Conservation (phyloP, 2,329 filamentous ascomycete species). For the Lojkania enalia region DNA sequence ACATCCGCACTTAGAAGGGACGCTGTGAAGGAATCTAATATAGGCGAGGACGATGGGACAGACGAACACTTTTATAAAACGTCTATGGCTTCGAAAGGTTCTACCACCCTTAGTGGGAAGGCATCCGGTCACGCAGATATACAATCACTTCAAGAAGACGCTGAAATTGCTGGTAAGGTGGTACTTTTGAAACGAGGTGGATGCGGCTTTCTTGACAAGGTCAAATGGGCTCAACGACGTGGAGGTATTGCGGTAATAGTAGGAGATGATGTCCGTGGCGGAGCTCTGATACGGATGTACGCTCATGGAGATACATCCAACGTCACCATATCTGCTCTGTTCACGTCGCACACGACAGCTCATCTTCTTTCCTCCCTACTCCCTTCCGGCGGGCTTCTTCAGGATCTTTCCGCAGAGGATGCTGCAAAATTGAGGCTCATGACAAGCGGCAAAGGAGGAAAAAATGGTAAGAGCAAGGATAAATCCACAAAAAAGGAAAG, state of each 20-base stretch:
- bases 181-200: constrained; percentile 89
- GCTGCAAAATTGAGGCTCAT: constrained; percentile 38
- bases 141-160: constrained; percentile 85
- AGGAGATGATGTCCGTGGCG: constrained; percentile 87
- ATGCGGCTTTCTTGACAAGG: constrained; percentile 95
- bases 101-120: constrained; percentile 34
- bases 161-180: constrained; percentile 91
- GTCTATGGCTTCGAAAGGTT: constrained; percentile 47
- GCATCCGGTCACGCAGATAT: constrained; percentile 73
- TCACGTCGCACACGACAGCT: constrained; percentile 92
- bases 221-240: constrained; percentile 92
- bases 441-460: constrained; percentile 22
- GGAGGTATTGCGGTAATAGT: constrained; percentile 90
- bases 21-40: neutral
- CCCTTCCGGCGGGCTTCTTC: constrained; percentile 65
- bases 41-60: constrained; percentile 65
- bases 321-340: constrained; percentile 89
- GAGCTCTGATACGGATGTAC: constrained; percentile 94
- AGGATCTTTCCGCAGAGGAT: constrained; percentile 63
- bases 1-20: neutral
- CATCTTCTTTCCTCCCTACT: constrained; percentile 88
- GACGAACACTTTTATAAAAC: constrained; percentile 74
- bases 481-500: constrained; percentile 15
- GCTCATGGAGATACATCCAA: constrained; percentile 96
- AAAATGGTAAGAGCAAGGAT: constrained; percentile 30